Evolutionary conservation across 768 basidiomycete genomes (phyloP).

Genomic region (Auricularia auricula-judae): DNA sequence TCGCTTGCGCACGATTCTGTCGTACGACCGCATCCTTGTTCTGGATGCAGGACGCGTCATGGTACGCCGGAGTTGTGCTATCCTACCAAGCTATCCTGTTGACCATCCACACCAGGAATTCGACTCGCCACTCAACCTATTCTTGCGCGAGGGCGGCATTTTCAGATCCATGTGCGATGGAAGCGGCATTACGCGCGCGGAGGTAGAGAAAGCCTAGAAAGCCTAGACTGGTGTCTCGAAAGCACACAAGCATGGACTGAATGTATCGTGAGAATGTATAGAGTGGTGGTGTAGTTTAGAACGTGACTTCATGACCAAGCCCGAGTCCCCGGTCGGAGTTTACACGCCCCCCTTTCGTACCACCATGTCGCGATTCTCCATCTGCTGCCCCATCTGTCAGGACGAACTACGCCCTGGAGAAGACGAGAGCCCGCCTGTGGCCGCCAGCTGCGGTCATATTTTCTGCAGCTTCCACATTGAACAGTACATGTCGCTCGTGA

Average conservation of each 20-base stretch:
- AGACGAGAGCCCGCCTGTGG: background rate
- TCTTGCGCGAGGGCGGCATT: conserved; percentile 18
- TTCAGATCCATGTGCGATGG: conserved; percentile 28
- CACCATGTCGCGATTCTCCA: background rate
- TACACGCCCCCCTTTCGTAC: too few relatives aligned
- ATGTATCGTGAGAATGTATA: too few relatives aligned
- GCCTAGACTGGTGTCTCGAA: too few relatives aligned
- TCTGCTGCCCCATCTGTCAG: background rate
- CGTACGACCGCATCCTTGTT: conserved; percentile 83
- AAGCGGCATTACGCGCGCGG: conserved; percentile 20
- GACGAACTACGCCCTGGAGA: background rate
- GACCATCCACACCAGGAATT: conserved; percentile 14
- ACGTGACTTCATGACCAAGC: too few relatives aligned
- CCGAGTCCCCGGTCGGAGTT: too few relatives aligned
- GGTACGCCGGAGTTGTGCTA: conserved; percentile 27
- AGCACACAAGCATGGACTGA: too few relatives aligned
- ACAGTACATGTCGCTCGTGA: background rate
- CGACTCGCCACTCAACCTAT: conserved; percentile 28
- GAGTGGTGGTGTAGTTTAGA: too few relatives aligned
- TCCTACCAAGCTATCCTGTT: background rate
- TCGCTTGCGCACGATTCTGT: conserved; percentile 76
- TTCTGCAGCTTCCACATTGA: background rate
- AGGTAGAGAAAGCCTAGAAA: conserved; percentile 13
- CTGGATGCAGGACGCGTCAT: conserved; percentile 71
- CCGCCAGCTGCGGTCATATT: background rate